These are phyloP conservation scores for Exophiala spinifera DNA, from an alignment of 2,329 filamentous ascomycete species.

Conservation along the genomic window DNA sequence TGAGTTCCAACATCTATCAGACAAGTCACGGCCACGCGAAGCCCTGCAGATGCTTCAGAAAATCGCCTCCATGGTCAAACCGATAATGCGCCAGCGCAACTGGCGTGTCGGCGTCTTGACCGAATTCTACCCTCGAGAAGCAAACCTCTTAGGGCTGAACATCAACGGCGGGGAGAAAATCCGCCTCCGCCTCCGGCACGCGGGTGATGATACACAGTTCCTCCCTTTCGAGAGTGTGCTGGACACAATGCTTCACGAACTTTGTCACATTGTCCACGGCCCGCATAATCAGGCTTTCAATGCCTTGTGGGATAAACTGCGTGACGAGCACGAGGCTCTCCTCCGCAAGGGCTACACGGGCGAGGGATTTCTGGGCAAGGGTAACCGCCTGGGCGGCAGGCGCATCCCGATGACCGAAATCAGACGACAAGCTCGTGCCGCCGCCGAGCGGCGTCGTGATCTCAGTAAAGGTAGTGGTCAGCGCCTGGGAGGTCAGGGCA, in stretches of 20 bases:
- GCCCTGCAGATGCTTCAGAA: conserved; percentile 65
- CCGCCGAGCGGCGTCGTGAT: conserved; percentile 66
- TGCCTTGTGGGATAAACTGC: conserved; percentile 81
- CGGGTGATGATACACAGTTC: conserved; percentile 71
- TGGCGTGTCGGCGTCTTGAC: conserved; percentile 77
- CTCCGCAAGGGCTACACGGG: conserved; percentile 81
- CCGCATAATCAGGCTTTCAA: conserved; percentile 82
- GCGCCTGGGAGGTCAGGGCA: conserved; percentile 64
- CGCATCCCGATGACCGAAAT: conserved; percentile 69
- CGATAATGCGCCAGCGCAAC: conserved; percentile 81
- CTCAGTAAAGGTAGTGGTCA: conserved; percentile 62
- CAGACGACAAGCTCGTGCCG: conserved; percentile 67
- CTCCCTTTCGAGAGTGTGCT: conserved; percentile 74
- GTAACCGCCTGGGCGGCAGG: conserved; percentile 68
- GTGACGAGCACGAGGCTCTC: conserved; percentile 78
- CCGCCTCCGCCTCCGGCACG: conserved; percentile 74
- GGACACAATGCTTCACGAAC: conserved; percentile 91
- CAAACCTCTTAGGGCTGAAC: conserved; percentile 77
- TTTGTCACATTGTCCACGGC: conserved; percentile 81
- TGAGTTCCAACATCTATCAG: conserved; percentile 54
- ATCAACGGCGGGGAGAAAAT: conserved; percentile 74
- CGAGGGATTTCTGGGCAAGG: conserved; percentile 78
- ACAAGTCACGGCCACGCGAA: conserved; percentile 48
- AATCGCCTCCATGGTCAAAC: conserved; percentile 84
- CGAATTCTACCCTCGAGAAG: conserved; percentile 78